Conservation (phyloP, 2,329 filamentous ascomycete species). For the Dissoconium aciculare region DNA sequence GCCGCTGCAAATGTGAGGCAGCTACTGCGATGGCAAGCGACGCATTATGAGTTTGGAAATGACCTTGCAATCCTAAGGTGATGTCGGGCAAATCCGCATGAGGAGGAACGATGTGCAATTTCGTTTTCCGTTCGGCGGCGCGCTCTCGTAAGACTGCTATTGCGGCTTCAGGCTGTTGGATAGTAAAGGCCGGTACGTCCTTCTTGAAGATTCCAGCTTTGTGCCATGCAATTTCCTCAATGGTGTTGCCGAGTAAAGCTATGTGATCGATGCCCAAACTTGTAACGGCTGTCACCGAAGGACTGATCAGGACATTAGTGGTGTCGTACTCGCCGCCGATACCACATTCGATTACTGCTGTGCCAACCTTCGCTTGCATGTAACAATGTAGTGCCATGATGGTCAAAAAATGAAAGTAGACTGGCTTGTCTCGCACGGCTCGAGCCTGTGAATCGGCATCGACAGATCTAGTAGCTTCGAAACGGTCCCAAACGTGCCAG, state of each 20-base stretch:
- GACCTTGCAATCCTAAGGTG: conserved; percentile 43
- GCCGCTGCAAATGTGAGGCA: conserved; percentile 38
- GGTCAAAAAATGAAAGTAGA: conserved; percentile 85
- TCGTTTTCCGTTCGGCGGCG: conserved; percentile 35
- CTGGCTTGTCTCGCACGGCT: conserved; percentile 53
- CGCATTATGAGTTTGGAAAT: conserved; percentile 50
- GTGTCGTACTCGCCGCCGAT: conserved; percentile 89
- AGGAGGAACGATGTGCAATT: conserved; percentile 34
- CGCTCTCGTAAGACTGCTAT: conserved; percentile 42
- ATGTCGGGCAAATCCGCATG: conserved; percentile 36
- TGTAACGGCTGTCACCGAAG: conserved; percentile 59
- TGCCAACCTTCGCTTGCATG: conserved; percentile 55
- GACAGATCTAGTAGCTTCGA: conserved; percentile 39
- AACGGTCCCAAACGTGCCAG: conserved; percentile 66
- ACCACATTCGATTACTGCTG: conserved; percentile 79
- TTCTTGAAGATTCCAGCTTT: conserved; percentile 77
- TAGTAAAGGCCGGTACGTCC: conserved; percentile 48
- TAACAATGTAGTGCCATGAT: conserved; percentile 79
- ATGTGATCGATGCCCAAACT: conserved; percentile 78
- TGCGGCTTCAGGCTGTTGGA: conserved; percentile 40
- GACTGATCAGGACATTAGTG: conserved; percentile 66
- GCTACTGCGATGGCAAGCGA: conserved; percentile 46
- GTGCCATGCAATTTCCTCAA: conserved; percentile 79
- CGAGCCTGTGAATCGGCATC: conserved; percentile 36
- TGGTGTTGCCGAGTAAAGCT: conserved; percentile 60